Base-by-base conservation (phyloP, 352 stramenopile species). In the Phytopythium montanum region DNA sequence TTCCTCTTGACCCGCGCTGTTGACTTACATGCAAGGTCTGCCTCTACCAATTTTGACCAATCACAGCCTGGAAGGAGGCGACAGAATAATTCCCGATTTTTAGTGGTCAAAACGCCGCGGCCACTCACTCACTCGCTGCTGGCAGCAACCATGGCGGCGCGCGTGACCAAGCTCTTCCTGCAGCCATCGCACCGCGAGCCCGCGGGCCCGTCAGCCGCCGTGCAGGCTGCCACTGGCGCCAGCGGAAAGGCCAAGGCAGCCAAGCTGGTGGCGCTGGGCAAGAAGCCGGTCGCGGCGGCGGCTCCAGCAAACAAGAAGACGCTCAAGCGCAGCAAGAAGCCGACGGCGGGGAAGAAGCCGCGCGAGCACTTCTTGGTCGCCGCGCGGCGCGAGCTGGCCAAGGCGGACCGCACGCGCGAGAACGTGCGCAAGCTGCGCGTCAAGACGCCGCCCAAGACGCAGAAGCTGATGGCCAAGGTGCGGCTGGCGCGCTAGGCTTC, bases 131-230 rank as follows among this genome's bases (percentile, higher is more conserved):
- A 39, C 46, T 53, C 14, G 12, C 21, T 14, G 7, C 26, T 19
- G 25, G 21, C 34, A 19, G 9, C 13, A 19, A 65, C 26, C 16
- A 90, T 90, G 81, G 70, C 81, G 41, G 62, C 81, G 0, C 78
- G 77, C 46, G 69, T 90, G 57, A 90, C 81, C 42, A 88, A 90
- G 71, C 73, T 87, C 50, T 88, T 90, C 69, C 71, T 90, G 59
- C 72, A 86, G 64, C 78, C 84, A n/a, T n/a, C n/a, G 28, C 28
- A 18, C 62, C 81, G 71, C 59, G 65, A 73, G 57, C 49, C 61
- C 48, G 33, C 52, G 38, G 58, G 42, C 26, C 29, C 62, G 4
- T 31, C 3, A 74, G 63, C 25, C 38, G 19, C 13, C 31, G 8
- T 10, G 29, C 29, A 34, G n/a, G 61, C 54, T 9, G 2, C 41